Conservation (phyloP, 768 basidiomycete species). For the Rhodotorula toruloides region DNA sequence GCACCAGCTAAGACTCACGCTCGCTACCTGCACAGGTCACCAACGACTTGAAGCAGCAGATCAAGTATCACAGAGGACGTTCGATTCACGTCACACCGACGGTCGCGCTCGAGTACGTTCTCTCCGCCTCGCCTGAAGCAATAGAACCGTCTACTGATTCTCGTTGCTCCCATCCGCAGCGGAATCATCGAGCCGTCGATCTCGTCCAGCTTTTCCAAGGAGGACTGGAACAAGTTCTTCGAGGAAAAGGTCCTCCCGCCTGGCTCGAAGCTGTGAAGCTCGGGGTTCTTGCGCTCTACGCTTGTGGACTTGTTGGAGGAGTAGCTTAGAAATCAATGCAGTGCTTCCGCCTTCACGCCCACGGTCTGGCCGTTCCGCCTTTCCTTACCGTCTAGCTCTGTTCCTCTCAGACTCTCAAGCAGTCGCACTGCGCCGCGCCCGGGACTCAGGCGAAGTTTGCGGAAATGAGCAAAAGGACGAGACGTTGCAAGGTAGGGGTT, state of each 20-base stretch:
- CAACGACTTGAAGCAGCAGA: slow-evolving; percentile 29
- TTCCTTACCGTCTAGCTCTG: too few species aligned
- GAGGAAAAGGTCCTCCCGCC: slow-evolving; percentile 11
- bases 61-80: slow-evolving; percentile 24
- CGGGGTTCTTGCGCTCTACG: background rate
- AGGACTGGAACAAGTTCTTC: slow-evolving; percentile 34
- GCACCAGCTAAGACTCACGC: background rate
- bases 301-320: too few species aligned
- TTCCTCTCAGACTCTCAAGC: too few species aligned
- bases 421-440: too few species aligned
- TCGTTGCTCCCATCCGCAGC: background rate
- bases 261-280: background rate
- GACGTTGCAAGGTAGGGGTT: too few species aligned
- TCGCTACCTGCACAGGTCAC: slow-evolving; percentile 2
- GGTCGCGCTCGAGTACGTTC: slow-evolving; percentile 25
- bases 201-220: slow-evolving; percentile 18
- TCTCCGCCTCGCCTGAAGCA: background rate
- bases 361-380: too few species aligned
- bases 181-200: slow-evolving; percentile 31
- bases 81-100: slow-evolving; percentile 37
- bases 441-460: too few species aligned
- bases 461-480: too few species aligned
- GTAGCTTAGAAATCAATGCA: too few species aligned
- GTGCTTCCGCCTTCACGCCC: too few species aligned
- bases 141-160: background rate